Evolutionary conservation across 176 grass and related monocot genomes (phyloP), one percentile per base, ranked within the genome.

Genomic region (Tillandsia fasciculata): DNA sequence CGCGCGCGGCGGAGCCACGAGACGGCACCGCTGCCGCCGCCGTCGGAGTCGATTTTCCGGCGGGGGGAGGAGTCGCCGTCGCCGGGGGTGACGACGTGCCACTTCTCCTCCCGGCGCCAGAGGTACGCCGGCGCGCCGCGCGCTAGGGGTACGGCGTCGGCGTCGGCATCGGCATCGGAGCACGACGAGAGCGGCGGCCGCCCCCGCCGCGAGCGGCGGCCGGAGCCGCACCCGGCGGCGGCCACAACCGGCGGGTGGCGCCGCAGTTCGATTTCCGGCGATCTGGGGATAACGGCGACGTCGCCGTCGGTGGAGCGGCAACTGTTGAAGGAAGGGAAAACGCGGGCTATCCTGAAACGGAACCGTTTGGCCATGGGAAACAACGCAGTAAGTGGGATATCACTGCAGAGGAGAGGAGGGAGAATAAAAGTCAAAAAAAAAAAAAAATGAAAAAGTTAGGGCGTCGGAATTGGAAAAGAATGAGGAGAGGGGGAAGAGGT

Each of bases 101-200:
- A 96, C 63, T 86, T 90, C 20, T 87, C 80, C 64, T 75, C 89
- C 80, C 87, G 86, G 2, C 87, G 79, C 88, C 91, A 96, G 7
- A 89, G 77, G 88, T 88, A 96, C n/a, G 67, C 49, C 2, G 87
- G 76, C 58, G 74, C 76, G 2, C 75, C 82, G 0, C 51, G 65
- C 1, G 73, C 52, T 2, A 57, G 61, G 0, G 78, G 65, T 13
- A 80, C 28, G 27, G 76, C 69, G 53, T 83, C 70, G 54, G 76
- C 85, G 2, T 68, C 79, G 1, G 77, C 53, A 26, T 15, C 51
- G 49, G 70, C 56, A 0, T 9, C 67, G 17, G 71, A 11, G 13
- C 66, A 54, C 11, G 70, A 57, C 53, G 50, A 1, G 3, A 70
- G 22, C 3, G 69, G 72, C 0, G 15, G 70, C 52, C 26, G 82